Conservation (phyloP, 805 yeast genomes). For the Teunomyces stri region DNA sequence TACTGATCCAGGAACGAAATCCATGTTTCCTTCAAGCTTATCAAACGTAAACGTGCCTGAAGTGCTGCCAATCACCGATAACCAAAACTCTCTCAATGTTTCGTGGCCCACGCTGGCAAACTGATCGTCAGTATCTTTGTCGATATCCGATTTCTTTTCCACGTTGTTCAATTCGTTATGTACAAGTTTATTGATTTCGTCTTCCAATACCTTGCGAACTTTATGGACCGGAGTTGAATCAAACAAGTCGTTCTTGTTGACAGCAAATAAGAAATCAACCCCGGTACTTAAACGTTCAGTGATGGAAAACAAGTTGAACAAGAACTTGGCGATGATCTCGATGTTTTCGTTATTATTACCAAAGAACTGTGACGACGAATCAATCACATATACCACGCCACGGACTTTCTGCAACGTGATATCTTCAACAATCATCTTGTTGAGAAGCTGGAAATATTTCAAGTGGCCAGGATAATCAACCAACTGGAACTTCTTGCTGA, state of each 20-base stretch:
- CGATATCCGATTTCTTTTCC: constrained; percentile 37
- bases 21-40: constrained; percentile 69
- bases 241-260: constrained; percentile 84
- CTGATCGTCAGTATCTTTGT: constrained; percentile 32
- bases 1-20: constrained; percentile 71
- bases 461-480: constrained; percentile 89
- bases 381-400: constrained; percentile 78
- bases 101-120: constrained; percentile 25
- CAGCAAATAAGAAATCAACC: constrained; percentile 70
- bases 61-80: constrained; percentile 33
- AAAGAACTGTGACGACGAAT: constrained; percentile 60
- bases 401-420: constrained; percentile 42
- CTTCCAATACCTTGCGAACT: constrained; percentile 57
- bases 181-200: constrained; percentile 58
- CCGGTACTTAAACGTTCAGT: constrained; percentile 70
- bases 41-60: constrained; percentile 57
- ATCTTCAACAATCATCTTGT: constrained; percentile 45
- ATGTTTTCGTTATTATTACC: constrained; percentile 28
- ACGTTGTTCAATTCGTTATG: constrained; percentile 38
- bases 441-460: constrained; percentile 61
- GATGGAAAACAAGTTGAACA: constrained; percentile 56
- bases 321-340: constrained; percentile 50
- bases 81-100: constrained; percentile 47
- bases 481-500: constrained; percentile 45
- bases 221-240: constrained; percentile 71